Percentiles rank a stretch among this genome's conserved stretches.
These are phyloP conservation scores for Kwoniella botswanensis DNA, from an alignment of 768 basidiomycete genomes.

Conservation along the genomic window DNA sequence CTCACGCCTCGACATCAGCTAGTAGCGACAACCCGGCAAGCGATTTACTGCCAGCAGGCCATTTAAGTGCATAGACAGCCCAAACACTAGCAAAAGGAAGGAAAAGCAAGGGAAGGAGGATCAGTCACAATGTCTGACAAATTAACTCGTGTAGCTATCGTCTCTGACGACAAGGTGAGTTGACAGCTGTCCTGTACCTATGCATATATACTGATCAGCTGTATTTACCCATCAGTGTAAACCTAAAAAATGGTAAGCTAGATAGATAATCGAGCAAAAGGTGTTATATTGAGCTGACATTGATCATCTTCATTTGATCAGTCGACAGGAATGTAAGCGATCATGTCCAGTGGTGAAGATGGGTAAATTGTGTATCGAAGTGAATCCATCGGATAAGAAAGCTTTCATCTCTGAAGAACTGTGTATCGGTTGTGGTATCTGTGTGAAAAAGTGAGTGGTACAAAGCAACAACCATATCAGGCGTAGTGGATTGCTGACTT, in stretches of 20 bases:
- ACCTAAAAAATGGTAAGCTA: slow-evolving; percentile 69
- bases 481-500: neutral
- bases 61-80: neutral
- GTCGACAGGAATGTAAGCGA: slow-evolving; percentile 95
- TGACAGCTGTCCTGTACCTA: neutral
- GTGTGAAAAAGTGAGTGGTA: slow-evolving; percentile 88
- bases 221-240: slow-evolving; percentile 67
- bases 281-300: neutral
- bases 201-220: neutral
- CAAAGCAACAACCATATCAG: no score
- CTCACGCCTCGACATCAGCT: no score
- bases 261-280: no score
- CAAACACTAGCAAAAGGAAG: neutral
- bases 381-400: slow-evolving; percentile 93
- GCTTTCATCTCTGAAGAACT: slow-evolving; percentile 98
- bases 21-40: no score
- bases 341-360: slow-evolving; percentile 97
- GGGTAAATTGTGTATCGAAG: slow-evolving; percentile 99
- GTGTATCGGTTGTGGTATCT: slow-evolving; percentile 99
- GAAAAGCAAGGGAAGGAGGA: neutral
- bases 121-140: slow-evolving; percentile 73
- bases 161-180: slow-evolving; percentile 58
- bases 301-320: slow-evolving; percentile 20
- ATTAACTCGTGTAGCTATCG: slow-evolving; percentile 95
- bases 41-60: neutral